Base-by-base conservation (phyloP, 768 basidiomycete species). In the Myochromella boudieri region DNA sequence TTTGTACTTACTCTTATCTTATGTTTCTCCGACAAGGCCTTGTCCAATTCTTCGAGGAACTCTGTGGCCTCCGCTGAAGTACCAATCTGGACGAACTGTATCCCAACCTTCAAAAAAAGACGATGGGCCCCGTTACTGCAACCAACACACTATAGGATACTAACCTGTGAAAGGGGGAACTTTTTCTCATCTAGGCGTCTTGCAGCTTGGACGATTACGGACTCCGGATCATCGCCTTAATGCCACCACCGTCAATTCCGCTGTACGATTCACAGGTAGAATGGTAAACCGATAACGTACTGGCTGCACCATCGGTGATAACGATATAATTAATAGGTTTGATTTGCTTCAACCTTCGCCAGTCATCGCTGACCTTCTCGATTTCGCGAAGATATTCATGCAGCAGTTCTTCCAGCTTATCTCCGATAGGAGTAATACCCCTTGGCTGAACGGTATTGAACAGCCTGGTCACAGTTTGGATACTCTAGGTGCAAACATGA, bases 31-130 rank as follows among this genome's bases (percentile, higher is more conserved):
- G 69, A 55, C 27, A 89, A 63, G 9, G 70, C 76, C 53, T 87
- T 76, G 53, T 89, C 87, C 10, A 88, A 68, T 44, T 76, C 65
- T 45, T 69, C 60, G 36, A 81, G 68, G 54, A 60, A 84, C 65
- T 2, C 70, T 54, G 36, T 81, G 68, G 49, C 59, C 36, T 41
- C 54, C 27, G 46, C 59, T 54, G 59, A 62, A 51, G 77, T 60
- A 4, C 87, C 87, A 27, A 90, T 78, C 61, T 89, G 87, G 1
- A 90, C 76, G 41, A 90, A 85, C 52, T 86, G 84, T 21, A 87
- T 76, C 0, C 85, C 82, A 14, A 86, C 68, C 76, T 86, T 59
- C 1, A 28, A 24, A 8, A 22, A n/a, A 12, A 17, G 22, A 9
- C 28, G 3, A 37, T 11, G 27, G 22, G 38, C 31, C 7, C n/a